Conservation (phyloP, 1,284 basidiomycete genomes). For the Papiliotrema flavescens region DNA sequence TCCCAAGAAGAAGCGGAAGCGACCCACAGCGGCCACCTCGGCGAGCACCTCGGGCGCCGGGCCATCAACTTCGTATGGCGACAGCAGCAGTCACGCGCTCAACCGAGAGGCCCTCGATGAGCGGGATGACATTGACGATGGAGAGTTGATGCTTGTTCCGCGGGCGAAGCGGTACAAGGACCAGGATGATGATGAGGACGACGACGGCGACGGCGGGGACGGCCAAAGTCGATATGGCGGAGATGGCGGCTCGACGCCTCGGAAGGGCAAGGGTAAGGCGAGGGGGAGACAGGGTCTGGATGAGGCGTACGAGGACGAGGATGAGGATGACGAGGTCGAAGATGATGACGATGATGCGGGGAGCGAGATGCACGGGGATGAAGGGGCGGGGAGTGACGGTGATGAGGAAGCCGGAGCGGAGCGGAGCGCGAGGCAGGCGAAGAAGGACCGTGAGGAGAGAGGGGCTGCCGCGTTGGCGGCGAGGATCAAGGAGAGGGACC, state of each 20-base stretch:
- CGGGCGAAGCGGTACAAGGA: slow-evolving; percentile 1
- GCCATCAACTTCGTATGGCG: neutral
- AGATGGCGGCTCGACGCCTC: neutral
- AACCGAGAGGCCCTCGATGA: slow-evolving; percentile 11
- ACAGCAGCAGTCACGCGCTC: neutral
- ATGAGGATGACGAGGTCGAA: slow-evolving; percentile 18
- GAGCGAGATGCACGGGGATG: neutral
- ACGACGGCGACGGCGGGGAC: slow-evolving; percentile 9
- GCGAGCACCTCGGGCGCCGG: neutral
- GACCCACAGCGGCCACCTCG: neutral
- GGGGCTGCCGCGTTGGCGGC: too few relatives aligned
- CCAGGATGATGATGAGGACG: slow-evolving; percentile 9
- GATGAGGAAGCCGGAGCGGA: neutral
- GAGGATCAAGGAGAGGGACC: neutral
- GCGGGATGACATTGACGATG: slow-evolving; percentile 14
- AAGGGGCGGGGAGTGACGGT: neutral
- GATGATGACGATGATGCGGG: slow-evolving; percentile 10
- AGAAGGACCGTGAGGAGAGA: neutral
- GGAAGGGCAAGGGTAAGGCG: neutral
- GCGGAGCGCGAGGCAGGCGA: slow-evolving; percentile 9
- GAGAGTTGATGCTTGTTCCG: slow-evolving; percentile 18
- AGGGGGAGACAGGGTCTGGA: slow-evolving; percentile 8
- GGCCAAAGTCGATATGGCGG: neutral
- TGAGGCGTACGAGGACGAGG: slow-evolving; percentile 15
- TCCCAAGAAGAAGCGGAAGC: too few relatives aligned